These are phyloP conservation scores for Tetrapyrgos nigripes DNA, from an alignment of 1,284 basidiomycete species.

Conservation along the genomic window DNA sequence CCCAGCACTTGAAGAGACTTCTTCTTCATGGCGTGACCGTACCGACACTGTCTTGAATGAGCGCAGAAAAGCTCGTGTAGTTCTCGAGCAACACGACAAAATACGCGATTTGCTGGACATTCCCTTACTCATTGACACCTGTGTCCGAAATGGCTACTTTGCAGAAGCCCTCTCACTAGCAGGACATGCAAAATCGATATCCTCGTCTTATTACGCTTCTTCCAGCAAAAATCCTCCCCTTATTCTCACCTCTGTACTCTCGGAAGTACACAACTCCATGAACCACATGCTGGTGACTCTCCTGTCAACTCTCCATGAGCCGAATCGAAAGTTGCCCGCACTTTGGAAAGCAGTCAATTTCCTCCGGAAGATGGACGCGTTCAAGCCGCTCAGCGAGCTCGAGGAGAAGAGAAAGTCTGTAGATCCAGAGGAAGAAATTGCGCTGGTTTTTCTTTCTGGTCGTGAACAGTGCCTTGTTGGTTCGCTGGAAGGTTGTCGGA, in stretches of 20 bases:
- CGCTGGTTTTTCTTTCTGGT: constrained; percentile 49
- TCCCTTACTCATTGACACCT: constrained; percentile 89
- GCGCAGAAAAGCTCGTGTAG: constrained; percentile 76
- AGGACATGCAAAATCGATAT: constrained; percentile 61
- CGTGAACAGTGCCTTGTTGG: constrained; percentile 48
- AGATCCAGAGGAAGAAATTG: constrained; percentile 49
- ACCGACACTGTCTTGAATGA: constrained; percentile 54
- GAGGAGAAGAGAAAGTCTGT: constrained; percentile 17
- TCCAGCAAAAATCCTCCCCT: constrained; percentile 40
- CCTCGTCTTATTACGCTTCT: constrained; percentile 25
- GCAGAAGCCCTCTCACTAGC: constrained; percentile 88
- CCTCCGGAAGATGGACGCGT: constrained; percentile 77
- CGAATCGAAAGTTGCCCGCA: constrained; percentile 82
- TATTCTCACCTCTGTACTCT: constrained; percentile 64
- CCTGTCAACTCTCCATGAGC: constrained; percentile 80
- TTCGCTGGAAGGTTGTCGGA: constrained; percentile 41
- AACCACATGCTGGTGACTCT: constrained; percentile 81
- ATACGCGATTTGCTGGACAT: constrained; percentile 91
- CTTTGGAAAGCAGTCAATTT: constrained; percentile 90
- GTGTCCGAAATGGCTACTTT: constrained; percentile 90
- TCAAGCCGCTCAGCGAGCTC: constrained; percentile 25
- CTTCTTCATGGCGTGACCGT: constrained; percentile 61
- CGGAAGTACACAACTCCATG: constrained; percentile 78
- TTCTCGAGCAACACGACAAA: constrained; percentile 91
- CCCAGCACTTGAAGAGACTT: constrained; percentile 74